Evolutionary conservation across 225 moss, liverwort and hornwort genomes (phyloP).

Genomic region (Pseudoscleropodium purum): DNA sequence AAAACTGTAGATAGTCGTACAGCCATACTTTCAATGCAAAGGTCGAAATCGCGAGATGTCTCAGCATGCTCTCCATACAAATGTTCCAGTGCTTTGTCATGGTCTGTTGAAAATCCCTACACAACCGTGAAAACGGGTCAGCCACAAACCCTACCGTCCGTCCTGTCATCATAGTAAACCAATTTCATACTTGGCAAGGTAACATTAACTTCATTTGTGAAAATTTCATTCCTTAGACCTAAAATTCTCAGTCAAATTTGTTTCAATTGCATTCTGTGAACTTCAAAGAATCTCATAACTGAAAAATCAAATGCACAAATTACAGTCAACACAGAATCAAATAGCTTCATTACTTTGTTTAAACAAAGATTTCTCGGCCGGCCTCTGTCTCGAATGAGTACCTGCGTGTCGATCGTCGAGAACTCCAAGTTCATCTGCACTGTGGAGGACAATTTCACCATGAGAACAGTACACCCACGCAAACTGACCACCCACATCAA

Average conservation of each 20-base stretch:
- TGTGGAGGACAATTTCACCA: constrained; percentile 3
- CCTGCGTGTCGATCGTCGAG: constrained; percentile 76
- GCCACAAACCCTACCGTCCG: not conserved
- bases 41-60: constrained; percentile 65
- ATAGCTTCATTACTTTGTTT: not conserved
- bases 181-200: not conserved
- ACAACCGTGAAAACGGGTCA: constrained; percentile 11
- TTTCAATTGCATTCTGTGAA: not conserved
- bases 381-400: constrained; percentile 5
- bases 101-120: constrained; percentile 94
- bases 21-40: constrained; percentile 81
- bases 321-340: not conserved
- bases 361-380: not conserved
- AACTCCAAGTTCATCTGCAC: constrained; percentile 96
- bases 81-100: constrained; percentile 78
- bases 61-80: constrained; percentile 87
- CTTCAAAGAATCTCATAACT: not conserved
- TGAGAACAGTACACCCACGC: not conserved
- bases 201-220: not conserved
- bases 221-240: not conserved
- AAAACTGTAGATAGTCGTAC: constrained; percentile 80
- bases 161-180: not conserved
- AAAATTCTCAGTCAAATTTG: not conserved
- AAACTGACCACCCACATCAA: not conserved
- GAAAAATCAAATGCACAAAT: not conserved